Evolutionary conservation across 306 rosid species (phyloP), one percentile per base, ranked within the genome.

Genomic region (Begonia loranthoides): DNA sequence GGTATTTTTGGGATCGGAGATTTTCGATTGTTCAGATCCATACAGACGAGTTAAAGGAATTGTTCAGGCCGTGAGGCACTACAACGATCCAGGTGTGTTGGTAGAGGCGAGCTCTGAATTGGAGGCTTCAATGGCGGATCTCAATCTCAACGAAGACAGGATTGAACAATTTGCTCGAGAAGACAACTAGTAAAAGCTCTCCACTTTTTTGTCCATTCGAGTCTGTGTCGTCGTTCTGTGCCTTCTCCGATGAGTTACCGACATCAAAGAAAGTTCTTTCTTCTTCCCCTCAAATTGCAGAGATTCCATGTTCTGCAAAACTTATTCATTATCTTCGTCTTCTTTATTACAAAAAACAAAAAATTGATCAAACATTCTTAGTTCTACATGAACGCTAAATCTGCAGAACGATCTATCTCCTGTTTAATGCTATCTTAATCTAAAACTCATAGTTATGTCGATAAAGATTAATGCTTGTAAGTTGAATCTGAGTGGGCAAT

Each of bases 71-170:
- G 87, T 80, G 19, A 69, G 74, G 74, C 61, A 80, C 34, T 76
- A 78, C 61, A 78, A 63, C 65, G 80, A 78, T 65, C 83, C 94
- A 22, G 59, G 45, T 57, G 82, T 74, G 54, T 61, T 83, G 69
- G 76, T 59, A 62, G 78, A 72, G 45, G 59, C 69, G 64, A 73
- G 80, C 65, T 67, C 59, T 9, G 79, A 81, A 6, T 65, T 80
- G 68, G 54, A 58, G 24, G 72, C 52, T 28, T 45, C 50, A 4
- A 65, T 63, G 76, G 72, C 58, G 0, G 71, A 59, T 54, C 63
- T 75, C 67, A 65, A 62, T 60, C 62, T 70, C 64, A 58, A 56
- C 12, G 88, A 66, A 60, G 75, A 76, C 47, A 61, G 80, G 66
- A 63, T 79, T 56, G 74, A 79, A 15, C 58, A 46, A 8, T 67